Evolutionary conservation across 192 early-diverging fungal genomes (phyloP).

Genomic region (Chytriomyces sp.): DNA sequence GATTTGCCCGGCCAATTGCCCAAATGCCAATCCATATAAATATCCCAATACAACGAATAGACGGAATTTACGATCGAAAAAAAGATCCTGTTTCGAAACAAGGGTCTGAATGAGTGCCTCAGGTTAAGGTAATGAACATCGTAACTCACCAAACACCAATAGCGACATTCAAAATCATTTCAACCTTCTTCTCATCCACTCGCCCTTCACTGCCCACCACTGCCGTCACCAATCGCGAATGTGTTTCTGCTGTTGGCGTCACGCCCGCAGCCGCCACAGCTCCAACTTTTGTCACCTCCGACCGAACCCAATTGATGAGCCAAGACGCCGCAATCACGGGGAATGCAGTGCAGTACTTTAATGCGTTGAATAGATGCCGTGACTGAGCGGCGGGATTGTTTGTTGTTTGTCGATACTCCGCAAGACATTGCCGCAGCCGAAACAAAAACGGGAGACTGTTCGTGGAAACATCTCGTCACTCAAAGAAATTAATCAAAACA

Average conservation of each 20-base stretch:
- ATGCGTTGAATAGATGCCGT: conserved; percentile 87
- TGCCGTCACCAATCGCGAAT: conserved; percentile 19
- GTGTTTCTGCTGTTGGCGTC: background rate
- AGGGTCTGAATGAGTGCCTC: background rate
- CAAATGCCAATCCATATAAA: conserved; percentile 89
- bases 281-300: background rate
- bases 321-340: conserved; percentile 68
- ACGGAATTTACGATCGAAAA: conserved; percentile 84
- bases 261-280: background rate
- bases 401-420: conserved; percentile 67
- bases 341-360: conserved; percentile 88
- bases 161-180: conserved; percentile 41
- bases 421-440: conserved; percentile 78
- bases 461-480: background rate
- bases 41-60: conserved; percentile 96
- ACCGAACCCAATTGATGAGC: conserved; percentile 46
- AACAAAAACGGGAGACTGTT: conserved; percentile 76
- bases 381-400: conserved; percentile 53
- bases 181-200: conserved; percentile 24
- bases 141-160: conserved; percentile 58
- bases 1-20: conserved; percentile 40
- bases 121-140: background rate
- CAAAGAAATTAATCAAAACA: conserved; percentile 58
- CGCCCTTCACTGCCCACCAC: conserved; percentile 7
- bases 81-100: conserved; percentile 51